These are phyloP conservation scores for Arthrobotrys musiformis DNA, from an alignment of 2,329 filamentous ascomycete genomes.

Conservation along the genomic window DNA sequence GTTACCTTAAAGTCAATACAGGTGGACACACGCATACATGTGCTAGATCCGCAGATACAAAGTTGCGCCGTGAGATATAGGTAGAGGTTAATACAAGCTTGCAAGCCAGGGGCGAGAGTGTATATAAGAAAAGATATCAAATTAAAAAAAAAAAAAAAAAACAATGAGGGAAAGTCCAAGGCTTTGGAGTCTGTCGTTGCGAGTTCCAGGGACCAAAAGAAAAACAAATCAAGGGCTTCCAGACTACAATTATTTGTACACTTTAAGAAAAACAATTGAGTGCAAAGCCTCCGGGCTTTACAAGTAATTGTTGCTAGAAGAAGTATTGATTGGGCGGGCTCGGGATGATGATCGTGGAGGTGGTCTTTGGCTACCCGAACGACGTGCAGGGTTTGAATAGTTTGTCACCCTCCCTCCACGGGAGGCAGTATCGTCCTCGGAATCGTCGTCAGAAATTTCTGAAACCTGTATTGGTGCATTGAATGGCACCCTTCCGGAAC, in stretches of 20 bases:
- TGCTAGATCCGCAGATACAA: no score
- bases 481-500: background rate
- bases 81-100: background rate
- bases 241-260: background rate
- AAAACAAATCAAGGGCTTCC: background rate
- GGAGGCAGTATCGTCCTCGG: slow-evolving; percentile 19
- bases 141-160: background rate
- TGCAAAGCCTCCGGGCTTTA: background rate
- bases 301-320: background rate
- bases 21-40: no score
- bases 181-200: background rate
- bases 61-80: background rate
- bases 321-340: background rate
- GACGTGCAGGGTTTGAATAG: background rate
- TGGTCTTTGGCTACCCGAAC: background rate
- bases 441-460: slow-evolving; percentile 20
- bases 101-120: background rate
- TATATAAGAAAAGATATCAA: background rate
- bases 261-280: background rate
- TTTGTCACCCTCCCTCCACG: background rate
- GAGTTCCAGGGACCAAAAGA: background rate
- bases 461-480: background rate
- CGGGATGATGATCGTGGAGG: background rate
- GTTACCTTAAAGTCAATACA: background rate
- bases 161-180: no score